These are phyloP conservation scores for Vigna angularis DNA, from an alignment of 306 rosid genomes.

Conservation along the genomic window DNA sequence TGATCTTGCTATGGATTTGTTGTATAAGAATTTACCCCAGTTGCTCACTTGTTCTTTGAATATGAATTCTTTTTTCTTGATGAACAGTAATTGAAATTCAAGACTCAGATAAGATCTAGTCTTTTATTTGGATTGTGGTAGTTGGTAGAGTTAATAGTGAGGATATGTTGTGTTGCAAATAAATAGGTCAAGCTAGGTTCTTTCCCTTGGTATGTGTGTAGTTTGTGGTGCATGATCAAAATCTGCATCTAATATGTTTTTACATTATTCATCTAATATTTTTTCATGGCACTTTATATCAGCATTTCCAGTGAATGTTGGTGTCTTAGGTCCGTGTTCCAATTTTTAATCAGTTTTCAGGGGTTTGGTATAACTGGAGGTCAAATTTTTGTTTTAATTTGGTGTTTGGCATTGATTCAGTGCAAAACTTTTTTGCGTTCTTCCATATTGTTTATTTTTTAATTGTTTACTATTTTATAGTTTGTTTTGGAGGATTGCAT, in stretches of 20 bases:
- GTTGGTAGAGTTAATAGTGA: not conserved
- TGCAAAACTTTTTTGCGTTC: not conserved
- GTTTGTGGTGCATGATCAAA: not conserved
- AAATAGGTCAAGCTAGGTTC: not conserved
- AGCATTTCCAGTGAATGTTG: not conserved
- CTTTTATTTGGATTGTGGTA: not conserved
- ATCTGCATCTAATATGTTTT: not conserved
- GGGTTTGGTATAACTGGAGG: not conserved
- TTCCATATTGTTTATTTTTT: not conserved
- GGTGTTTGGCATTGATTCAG: not conserved
- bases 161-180: not conserved
- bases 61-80: not conserved
- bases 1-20: not conserved
- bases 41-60: not conserved
- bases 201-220: not conserved
- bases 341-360: not conserved
- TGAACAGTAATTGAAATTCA: not conserved
- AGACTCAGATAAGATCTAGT: not conserved
- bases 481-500: conserved; percentile 27
- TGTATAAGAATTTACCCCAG: not conserved
- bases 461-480: not conserved
- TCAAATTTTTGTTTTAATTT: not conserved
- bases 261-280: not conserved
- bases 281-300: not conserved
- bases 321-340: not conserved